phyloP scores from a whole-genome alignment of 129 eudicot genomes.

The Lonicera japonica region DNA sequence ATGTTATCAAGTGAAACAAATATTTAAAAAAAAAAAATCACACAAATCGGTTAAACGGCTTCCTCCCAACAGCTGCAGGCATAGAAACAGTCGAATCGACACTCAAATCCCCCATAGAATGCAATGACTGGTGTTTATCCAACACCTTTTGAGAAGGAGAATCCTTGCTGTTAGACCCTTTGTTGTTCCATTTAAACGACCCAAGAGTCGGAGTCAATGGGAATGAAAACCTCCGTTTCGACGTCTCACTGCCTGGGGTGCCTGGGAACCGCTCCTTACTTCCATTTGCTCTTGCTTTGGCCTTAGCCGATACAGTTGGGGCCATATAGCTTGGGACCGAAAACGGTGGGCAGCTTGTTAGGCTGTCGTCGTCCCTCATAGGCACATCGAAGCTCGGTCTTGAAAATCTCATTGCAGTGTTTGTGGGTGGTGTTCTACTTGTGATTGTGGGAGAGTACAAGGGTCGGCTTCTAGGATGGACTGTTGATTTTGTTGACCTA shows the following conservation, averaged over 20 bases:
- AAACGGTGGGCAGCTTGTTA: conserved; percentile 91
- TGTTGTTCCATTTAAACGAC: conserved; percentile 74
- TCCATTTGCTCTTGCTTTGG: conserved; percentile 59
- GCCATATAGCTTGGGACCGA: conserved; percentile 92
- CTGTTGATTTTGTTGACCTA: conserved; percentile 35
- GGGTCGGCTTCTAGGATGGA: conserved; percentile 18
- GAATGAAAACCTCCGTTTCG: conserved; percentile 76
- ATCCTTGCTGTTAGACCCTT: conserved; percentile 46
- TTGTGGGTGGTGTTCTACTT: conserved; percentile 33
- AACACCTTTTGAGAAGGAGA: conserved; percentile 34
- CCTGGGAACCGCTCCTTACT: conserved; percentile 47
- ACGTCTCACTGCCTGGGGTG: conserved; percentile 45
- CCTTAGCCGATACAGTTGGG: conserved; percentile 86
- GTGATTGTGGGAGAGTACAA: conserved; percentile 30
- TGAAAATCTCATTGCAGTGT: conserved; percentile 32
- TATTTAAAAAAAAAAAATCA: conserved; percentile 25
- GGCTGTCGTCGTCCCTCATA: conserved; percentile 78
- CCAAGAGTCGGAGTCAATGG: conserved; percentile 58
- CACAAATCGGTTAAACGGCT: conserved; percentile 88
- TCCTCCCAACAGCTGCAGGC: conserved; percentile 79
- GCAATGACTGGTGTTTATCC: conserved; percentile 47
- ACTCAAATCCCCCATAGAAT: conserved; percentile 64
- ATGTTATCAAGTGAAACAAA: conserved; percentile 11
- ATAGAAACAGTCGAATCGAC: conserved; percentile 70
- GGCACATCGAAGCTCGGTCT: conserved; percentile 35